Conservation (phyloP, 345 rosid genomes). For the Cardiospermum halicacabum region DNA sequence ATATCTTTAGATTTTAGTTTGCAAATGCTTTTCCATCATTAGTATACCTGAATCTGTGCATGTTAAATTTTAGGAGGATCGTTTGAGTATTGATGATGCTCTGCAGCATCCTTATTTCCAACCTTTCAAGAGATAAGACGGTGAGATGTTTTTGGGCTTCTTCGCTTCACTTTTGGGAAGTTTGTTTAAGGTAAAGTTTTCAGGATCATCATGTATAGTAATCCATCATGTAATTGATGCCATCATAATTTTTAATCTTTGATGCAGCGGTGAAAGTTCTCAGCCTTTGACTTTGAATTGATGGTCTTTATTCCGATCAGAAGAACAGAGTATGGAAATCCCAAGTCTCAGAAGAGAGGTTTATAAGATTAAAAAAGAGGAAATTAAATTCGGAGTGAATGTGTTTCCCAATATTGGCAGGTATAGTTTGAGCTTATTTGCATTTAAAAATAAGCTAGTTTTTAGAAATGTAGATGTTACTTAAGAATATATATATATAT, state of each 20-base stretch:
- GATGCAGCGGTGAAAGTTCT: slow-evolving; percentile 5
- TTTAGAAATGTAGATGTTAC: too few species aligned
- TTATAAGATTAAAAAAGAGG: not conserved
- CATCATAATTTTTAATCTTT: not conserved
- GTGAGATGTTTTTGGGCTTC: not conserved
- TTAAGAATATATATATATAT: too few species aligned
- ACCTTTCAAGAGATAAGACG: slow-evolving; percentile 21
- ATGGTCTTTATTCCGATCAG: not conserved
- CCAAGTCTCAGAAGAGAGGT: not conserved
- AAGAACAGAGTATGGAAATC: not conserved
- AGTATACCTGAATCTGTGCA: not conserved
- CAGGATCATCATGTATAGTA: not conserved
- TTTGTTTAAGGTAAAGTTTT: not conserved
- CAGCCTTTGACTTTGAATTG: not conserved
- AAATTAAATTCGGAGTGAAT: too few species aligned
- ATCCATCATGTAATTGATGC: not conserved
- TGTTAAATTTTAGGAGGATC: slow-evolving; percentile 50
- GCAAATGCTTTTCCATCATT: not conserved
- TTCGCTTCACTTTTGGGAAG: not conserved
- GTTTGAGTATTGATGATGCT: slow-evolving; percentile 65
- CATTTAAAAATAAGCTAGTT: too few species aligned
- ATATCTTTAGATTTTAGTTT: slow-evolving; percentile 7
- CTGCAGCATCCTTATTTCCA: slow-evolving; percentile 81
- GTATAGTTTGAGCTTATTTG: too few species aligned
- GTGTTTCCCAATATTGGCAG: too few species aligned